Evolutionary conservation across 768 basidiomycete species (phyloP), one percentile per base, ranked within the genome.

Genomic region (Mycena belliarum): DNA sequence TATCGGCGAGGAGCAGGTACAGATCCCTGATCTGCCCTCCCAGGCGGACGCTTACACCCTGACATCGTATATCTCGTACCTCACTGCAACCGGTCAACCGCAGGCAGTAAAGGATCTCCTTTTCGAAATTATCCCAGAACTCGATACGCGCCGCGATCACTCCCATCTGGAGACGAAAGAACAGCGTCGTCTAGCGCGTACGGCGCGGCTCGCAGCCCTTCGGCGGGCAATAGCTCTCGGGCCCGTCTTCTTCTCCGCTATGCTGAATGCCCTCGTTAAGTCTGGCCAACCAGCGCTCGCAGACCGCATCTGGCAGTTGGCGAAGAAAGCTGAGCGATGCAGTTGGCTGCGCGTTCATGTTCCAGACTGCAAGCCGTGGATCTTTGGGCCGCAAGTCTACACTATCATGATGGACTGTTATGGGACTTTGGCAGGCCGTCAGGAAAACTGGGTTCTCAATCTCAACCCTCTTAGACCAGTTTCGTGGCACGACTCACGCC

Each of bases 331-430:
- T 0, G 86, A 90, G 65, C 70, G 67, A 32, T 71, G 70, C 25
- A 90, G 88, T 59, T 83, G 82, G 78, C 50, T 64, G 1, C 65
- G 68, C 8, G 59, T 52, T 20, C 61, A 63, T 10, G 60, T 67
- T 16, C 64, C 63, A 18, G 60, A 70, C 23, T 43, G 60, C 21
- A 54, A 73, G 43, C 83, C 87, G 0, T 94, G 91, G 91, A 76
- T 76, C 51, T 70, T 93, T 20, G 82, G 85, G 9, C 71, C 85
- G 3, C 76, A 85, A 10, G 84, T 87, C 1, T 93, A 90, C 67
- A 92, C 88, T 2, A 72, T 81, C 47, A 89, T 92, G 84, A 68
- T 93, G 54, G 77, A 84, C 45, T 73, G 82, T 29, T 91, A 88
- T 60, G 79, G 73, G 1, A 63, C 67, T 4, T 79, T 82, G 66